Percentiles rank a stretch among this genome's conserved stretches.
phyloP scores from a whole-genome alignment of 2,329 filamentous ascomycete genomes.

The Botrytis deweyae region DNA sequence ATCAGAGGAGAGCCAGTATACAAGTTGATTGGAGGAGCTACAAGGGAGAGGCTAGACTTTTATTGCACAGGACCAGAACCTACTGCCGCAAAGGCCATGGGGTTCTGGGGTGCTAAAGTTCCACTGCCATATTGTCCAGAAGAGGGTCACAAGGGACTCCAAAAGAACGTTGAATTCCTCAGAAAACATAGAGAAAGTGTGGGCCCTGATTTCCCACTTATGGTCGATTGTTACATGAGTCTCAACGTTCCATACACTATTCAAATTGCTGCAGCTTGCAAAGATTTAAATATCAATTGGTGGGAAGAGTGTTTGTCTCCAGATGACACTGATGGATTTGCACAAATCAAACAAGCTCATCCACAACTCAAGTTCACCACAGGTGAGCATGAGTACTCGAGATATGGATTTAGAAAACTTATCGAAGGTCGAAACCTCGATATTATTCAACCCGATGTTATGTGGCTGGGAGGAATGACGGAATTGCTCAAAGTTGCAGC shows the following conservation, averaged over 20 bases:
- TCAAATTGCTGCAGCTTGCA: conserved; percentile 79
- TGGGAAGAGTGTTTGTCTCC: conserved; percentile 94
- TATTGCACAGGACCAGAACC: conserved; percentile 94
- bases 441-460: conserved; percentile 93
- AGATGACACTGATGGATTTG: conserved; percentile 89
- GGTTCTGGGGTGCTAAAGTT: conserved; percentile 89
- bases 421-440: conserved; percentile 89
- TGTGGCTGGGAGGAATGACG: conserved; percentile 94
- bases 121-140: conserved; percentile 87
- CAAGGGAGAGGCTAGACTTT: conserved; percentile 78
- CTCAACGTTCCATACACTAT: conserved; percentile 92
- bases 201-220: conserved; percentile 86
- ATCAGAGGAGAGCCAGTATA: conserved; percentile 91
- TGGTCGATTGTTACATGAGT: conserved; percentile 98
- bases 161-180: conserved; percentile 86
- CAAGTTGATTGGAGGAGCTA: conserved; percentile 90
- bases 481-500: conserved; percentile 87
- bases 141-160: conserved; percentile 76
- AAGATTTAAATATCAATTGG: conserved; percentile 89
- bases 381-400: conserved; percentile 92
- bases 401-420: conserved; percentile 92
- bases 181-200: conserved; percentile 80
- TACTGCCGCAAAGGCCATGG: conserved; percentile 75
- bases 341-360: conserved; percentile 85
- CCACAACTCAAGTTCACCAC: conserved; percentile 92